Percentiles rank a stretch among this genome's conserved stretches.
phyloP scores from a whole-genome alignment of 805 yeast genomes.

The Candida maris region DNA sequence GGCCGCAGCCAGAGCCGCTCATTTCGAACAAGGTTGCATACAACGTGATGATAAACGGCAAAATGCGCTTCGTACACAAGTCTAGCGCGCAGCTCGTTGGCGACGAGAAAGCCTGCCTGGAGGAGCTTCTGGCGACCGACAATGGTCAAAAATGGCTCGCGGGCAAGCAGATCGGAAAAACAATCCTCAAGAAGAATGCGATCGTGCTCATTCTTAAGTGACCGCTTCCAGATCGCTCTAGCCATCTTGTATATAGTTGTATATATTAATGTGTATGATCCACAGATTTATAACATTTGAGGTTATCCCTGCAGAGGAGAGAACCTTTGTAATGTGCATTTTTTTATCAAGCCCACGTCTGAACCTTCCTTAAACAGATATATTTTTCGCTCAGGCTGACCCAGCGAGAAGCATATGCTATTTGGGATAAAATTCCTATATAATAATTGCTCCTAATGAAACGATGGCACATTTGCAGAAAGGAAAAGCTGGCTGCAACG shows the following conservation, averaged over 20 bases:
- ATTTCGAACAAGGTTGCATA: constrained; percentile 40
- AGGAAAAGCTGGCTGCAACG: too few species aligned
- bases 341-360: too few species aligned
- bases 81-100: constrained; percentile 34
- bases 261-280: too few species aligned
- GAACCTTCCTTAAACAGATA: too few species aligned
- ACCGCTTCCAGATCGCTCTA: not conserved
- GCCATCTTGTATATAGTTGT: constrained; percentile 1
- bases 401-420: too few species aligned
- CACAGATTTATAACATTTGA: too few species aligned
- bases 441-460: too few species aligned
- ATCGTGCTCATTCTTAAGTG: constrained; percentile 23
- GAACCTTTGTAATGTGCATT: too few species aligned
- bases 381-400: too few species aligned
- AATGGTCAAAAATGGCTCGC: constrained; percentile 41
- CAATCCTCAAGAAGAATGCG: constrained; percentile 45
- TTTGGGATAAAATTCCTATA: too few species aligned
- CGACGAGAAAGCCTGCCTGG: constrained; percentile 35
- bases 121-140: constrained; percentile 31
- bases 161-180: constrained; percentile 43
- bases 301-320: too few species aligned
- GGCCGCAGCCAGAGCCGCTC: constrained; percentile 54
- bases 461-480: too few species aligned
- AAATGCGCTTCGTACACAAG: constrained; percentile 46
- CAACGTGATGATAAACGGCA: constrained; percentile 73